phyloP scores from a whole-genome alignment of 441 rosid species.

The Breynia disticha region DNA sequence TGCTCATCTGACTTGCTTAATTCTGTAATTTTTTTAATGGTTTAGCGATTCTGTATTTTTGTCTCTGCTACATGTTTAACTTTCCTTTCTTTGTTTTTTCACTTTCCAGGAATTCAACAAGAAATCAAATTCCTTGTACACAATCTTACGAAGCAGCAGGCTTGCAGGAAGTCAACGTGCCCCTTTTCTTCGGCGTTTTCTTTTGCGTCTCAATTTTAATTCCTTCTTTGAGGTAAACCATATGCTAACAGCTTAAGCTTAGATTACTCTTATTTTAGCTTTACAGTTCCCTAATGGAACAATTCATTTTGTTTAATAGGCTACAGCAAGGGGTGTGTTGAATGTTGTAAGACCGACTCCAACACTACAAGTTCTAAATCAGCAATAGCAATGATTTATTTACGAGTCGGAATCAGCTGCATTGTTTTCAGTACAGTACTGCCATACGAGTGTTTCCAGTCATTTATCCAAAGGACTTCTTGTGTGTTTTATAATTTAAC shows the following conservation, averaged over 20 bases:
- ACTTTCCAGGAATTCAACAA: conserved; percentile 77
- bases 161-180: conserved; percentile 96
- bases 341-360: conserved; percentile 79
- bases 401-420: conserved; percentile 2
- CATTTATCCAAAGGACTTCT: neutral
- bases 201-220: conserved; percentile 81
- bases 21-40: neutral
- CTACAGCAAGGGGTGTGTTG: conserved; percentile 74
- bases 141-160: conserved; percentile 85
- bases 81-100: neutral
- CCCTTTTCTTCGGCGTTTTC: conserved; percentile 92
- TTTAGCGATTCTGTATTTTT: neutral
- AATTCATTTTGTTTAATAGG: conserved; percentile 32
- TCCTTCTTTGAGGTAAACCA: conserved; percentile 73
- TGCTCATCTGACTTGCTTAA: neutral
- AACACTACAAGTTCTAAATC: conserved; percentile 36
- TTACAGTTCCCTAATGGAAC: conserved; percentile 2
- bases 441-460: neutral
- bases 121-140: conserved; percentile 84
- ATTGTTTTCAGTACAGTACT: neutral
- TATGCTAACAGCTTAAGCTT: no score
- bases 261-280: neutral
- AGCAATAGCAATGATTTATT: conserved; percentile 17
- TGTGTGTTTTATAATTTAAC: no score
- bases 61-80: neutral